Conservation (phyloP, 257 asterid genomes). For the Haberlea rhodopensis region DNA sequence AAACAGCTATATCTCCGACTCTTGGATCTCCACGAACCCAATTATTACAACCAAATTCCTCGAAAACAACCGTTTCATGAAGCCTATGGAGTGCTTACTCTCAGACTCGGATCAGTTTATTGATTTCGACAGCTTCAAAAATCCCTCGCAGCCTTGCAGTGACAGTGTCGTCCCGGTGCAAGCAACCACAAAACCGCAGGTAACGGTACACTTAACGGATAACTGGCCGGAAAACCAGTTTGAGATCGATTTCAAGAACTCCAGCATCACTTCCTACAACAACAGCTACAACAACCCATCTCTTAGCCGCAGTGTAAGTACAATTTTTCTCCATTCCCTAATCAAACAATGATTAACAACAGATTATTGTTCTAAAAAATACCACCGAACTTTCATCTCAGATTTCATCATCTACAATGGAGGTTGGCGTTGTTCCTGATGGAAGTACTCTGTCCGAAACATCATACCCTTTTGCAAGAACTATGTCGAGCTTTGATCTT, state of each 20-base stretch:
- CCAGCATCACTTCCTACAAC: conserved; percentile 53
- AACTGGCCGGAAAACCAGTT: conserved; percentile 47
- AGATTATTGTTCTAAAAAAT: too few species aligned
- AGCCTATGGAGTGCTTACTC: conserved; percentile 53
- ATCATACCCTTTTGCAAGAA: conserved; percentile 44
- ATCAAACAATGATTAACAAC: too few species aligned
- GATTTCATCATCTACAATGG: conserved; percentile 85
- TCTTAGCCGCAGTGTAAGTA: conserved; percentile 70
- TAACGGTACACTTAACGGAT: conserved; percentile 23
- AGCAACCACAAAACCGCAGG: conserved; percentile 33
- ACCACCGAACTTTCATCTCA: too few species aligned
- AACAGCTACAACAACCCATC: conserved; percentile 50
- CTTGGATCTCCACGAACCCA: conserved; percentile 41
- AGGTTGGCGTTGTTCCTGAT: conserved; percentile 80
- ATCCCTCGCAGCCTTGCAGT: conserved; percentile 34
- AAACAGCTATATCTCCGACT: conserved; percentile 23
- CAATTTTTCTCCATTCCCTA: background rate
- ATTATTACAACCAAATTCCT: conserved; percentile 28
- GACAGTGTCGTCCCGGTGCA: conserved; percentile 88
- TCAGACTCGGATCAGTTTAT: conserved; percentile 56
- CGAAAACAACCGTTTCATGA: conserved; percentile 37
- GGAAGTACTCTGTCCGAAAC: conserved; percentile 60
- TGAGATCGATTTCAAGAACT: conserved; percentile 62
- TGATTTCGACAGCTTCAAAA: conserved; percentile 54
- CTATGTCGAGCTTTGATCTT: conserved; percentile 27